These are phyloP conservation scores for Malassezia yamatoensis DNA, from an alignment of 1,284 basidiomycete species.

Conservation along the genomic window DNA sequence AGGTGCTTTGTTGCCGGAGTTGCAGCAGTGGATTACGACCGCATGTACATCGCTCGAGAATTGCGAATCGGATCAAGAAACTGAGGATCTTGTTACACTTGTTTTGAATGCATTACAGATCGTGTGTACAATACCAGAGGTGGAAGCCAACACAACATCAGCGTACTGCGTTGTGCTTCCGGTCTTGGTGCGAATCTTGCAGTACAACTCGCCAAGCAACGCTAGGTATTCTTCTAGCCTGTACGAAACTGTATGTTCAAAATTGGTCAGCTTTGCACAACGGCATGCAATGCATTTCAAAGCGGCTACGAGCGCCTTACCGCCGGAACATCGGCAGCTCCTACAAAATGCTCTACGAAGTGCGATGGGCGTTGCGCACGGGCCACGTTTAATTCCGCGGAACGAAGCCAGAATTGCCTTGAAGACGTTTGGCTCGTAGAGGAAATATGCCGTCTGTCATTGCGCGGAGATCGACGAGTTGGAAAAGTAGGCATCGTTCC, in stretches of 20 bases:
- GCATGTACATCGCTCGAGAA: too few species aligned
- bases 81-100: too few species aligned
- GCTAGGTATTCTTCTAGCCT: too few species aligned
- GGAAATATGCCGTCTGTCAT: neutral
- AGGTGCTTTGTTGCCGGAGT: slow-evolving; percentile 63
- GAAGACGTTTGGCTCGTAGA: slow-evolving; percentile 11
- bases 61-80: too few species aligned
- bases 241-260: slow-evolving; percentile 51
- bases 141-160: slow-evolving; percentile 40
- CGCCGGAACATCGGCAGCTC: neutral
- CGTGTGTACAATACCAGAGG: slow-evolving; percentile 51
- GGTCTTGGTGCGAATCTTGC: neutral
- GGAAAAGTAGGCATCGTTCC: too few species aligned
- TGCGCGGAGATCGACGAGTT: too few species aligned
- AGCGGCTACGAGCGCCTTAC: slow-evolving; percentile 64
- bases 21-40: slow-evolving; percentile 41
- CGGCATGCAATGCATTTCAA: slow-evolving; percentile 70
- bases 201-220: too few species aligned
- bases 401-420: slow-evolving; percentile 8
- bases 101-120: slow-evolving; percentile 53
- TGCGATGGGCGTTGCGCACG: slow-evolving; percentile 4
- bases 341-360: slow-evolving; percentile 7
- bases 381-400: neutral
- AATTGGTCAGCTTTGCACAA: slow-evolving; percentile 68
- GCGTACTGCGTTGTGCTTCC: slow-evolving; percentile 8